Conservation (phyloP, 805 yeast genomes). For the Barnettozyma sp. region DNA sequence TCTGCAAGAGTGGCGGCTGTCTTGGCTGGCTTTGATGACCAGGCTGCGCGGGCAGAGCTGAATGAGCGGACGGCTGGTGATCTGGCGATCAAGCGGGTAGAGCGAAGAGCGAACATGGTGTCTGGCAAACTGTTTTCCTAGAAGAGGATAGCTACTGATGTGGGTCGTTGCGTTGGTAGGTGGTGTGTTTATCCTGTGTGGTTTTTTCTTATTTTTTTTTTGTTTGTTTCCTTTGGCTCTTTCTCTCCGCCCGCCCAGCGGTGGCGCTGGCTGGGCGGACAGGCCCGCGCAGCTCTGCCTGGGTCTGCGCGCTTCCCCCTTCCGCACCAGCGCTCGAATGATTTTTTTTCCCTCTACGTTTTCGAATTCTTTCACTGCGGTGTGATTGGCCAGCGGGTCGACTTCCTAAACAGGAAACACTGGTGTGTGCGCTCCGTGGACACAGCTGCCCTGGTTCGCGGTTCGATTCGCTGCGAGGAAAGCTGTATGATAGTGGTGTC, state of each 20-base stretch:
- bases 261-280: too few relatives aligned
- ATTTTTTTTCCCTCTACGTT: conserved; percentile 14
- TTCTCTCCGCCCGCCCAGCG: too few relatives aligned
- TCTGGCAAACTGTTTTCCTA: too few relatives aligned
- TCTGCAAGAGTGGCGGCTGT: conserved; percentile 68
- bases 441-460: too few relatives aligned
- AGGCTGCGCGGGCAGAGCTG: conserved; percentile 26
- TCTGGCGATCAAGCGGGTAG: conserved; percentile 25
- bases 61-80: conserved; percentile 30
- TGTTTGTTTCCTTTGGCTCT: too few relatives aligned
- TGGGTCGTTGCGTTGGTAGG: not conserved
- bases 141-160: too few relatives aligned
- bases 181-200: too few relatives aligned
- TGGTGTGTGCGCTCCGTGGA: too few relatives aligned
- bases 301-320: too few relatives aligned
- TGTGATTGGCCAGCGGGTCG: conserved; percentile 20
- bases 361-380: conserved; percentile 10
- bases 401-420: conserved; percentile 17
- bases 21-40: conserved; percentile 29
- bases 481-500: conserved; percentile 8
- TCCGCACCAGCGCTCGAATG: conserved; percentile 23
- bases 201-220: too few relatives aligned
- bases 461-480: too few relatives aligned
- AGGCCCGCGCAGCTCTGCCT: too few relatives aligned
- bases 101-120: conserved; percentile 33